These are phyloP conservation scores for Tardiomyces digboiensis DNA, from an alignment of 1,139 yeast species.

Conservation along the genomic window DNA sequence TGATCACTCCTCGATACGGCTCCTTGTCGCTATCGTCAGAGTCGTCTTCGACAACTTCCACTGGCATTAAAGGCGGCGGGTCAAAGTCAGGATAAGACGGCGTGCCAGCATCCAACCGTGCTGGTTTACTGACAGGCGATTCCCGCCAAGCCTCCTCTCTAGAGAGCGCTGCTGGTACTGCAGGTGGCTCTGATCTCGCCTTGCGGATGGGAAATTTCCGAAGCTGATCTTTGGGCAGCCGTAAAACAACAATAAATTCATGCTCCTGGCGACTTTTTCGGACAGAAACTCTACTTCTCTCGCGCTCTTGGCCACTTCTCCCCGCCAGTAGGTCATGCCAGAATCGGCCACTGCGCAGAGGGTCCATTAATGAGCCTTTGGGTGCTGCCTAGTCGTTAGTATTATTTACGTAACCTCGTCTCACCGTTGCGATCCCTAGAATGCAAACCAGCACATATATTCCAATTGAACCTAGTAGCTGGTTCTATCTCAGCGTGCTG, in stretches of 20 bases:
- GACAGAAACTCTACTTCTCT: background rate
- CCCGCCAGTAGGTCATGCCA: constrained; percentile 11
- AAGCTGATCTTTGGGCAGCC: background rate
- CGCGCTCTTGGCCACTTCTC: background rate
- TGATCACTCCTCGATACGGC: constrained; percentile 59
- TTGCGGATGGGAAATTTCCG: background rate
- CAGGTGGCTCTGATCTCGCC: background rate
- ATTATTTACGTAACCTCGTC: no score
- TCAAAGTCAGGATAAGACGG: background rate
- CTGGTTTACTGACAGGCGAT: constrained; percentile 5
- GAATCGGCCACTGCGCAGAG: constrained; percentile 11
- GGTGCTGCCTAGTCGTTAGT: constrained; percentile 12
- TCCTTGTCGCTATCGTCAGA: constrained; percentile 9
- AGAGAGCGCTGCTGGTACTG: background rate
- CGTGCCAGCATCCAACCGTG: constrained; percentile 5
- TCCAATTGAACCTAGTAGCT: no score
- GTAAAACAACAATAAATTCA: background rate
- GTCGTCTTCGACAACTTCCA: background rate
- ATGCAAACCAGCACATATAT: no score
- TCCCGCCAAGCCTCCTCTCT: no score
- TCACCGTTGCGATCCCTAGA: no score
- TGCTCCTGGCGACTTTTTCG: background rate
- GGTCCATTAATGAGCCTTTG: constrained; percentile 13
- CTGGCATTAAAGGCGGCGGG: background rate
- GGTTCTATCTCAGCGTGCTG: no score